Conservation (phyloP, 768 basidiomycete genomes). For the Mycena amicta region DNA sequence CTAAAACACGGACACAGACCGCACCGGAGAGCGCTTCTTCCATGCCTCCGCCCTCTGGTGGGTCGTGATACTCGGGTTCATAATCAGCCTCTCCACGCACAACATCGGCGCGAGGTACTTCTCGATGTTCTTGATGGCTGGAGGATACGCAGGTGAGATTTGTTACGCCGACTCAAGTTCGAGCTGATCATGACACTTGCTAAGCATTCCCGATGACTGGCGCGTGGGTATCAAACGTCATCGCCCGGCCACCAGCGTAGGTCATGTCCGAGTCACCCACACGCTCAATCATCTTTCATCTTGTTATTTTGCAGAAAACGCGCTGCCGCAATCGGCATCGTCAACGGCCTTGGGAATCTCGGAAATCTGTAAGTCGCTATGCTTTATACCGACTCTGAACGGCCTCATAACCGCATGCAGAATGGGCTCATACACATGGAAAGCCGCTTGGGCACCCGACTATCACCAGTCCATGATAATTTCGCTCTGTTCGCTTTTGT, state of each 20-base stretch:
- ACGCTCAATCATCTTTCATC: background rate
- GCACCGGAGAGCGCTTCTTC: conserved; percentile 65
- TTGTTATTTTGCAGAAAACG: conserved; percentile 35
- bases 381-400: background rate
- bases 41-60: conserved; percentile 60
- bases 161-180: background rate
- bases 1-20: conserved; percentile 33
- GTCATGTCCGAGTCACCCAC: background rate
- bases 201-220: conserved; percentile 47
- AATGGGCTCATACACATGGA: conserved; percentile 64
- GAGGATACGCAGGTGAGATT: conserved; percentile 46
- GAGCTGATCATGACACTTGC: background rate
- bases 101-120: conserved; percentile 55
- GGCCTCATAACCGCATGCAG: conserved; percentile 30
- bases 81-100: conserved; percentile 59
- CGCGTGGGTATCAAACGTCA: conserved; percentile 62
- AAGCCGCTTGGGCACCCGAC: conserved; percentile 55
- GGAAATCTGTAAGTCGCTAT: conserved; percentile 49
- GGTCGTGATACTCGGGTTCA: conserved; percentile 59
- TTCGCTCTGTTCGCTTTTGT: conserved; percentile 22
- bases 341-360: conserved; percentile 57
- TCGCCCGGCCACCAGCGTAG: conserved; percentile 62
- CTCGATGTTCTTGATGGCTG: conserved; percentile 64
- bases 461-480: conserved; percentile 67
- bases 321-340: conserved; percentile 60